Conservation (phyloP, 2,329 filamentous ascomycete genomes). For the Exophiala mesophila region DNA sequence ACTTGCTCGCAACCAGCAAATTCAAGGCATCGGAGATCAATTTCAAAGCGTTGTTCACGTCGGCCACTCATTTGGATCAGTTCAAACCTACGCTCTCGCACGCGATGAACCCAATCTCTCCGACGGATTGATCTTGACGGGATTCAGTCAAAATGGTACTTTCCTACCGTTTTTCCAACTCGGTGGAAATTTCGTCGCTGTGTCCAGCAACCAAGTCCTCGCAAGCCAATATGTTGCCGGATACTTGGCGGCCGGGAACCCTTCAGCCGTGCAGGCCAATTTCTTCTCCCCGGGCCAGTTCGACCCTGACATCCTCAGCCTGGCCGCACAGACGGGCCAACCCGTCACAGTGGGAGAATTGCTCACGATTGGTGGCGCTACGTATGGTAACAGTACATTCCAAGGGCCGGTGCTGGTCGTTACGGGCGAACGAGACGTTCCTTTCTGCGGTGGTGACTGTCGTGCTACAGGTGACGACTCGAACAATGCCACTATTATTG, state of each 20-base stretch:
- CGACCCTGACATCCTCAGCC: slow-evolving; percentile 48
- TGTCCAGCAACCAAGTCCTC: slow-evolving; percentile 28
- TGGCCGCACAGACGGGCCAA: slow-evolving; percentile 47
- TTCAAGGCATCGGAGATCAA: slow-evolving; percentile 38
- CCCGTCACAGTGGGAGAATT: slow-evolving; percentile 57
- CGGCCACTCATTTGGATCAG: slow-evolving; percentile 59
- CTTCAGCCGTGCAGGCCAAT: slow-evolving; percentile 40
- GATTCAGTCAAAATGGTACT: slow-evolving; percentile 49
- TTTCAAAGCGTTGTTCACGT: slow-evolving; percentile 50
- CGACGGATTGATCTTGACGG: slow-evolving; percentile 57
- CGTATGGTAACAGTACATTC: slow-evolving; percentile 34
- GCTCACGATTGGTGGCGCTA: slow-evolving; percentile 48
- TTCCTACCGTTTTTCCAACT: slow-evolving; percentile 38
- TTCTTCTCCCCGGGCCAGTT: slow-evolving; percentile 52
- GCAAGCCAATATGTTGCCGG: slow-evolving; percentile 51
- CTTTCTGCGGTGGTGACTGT: slow-evolving; percentile 62
- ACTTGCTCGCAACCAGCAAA: slow-evolving; percentile 42
- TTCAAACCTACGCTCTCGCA: slow-evolving; percentile 53
- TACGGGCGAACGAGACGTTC: slow-evolving; percentile 50
- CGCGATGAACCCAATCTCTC: slow-evolving; percentile 41
- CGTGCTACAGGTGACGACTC: slow-evolving; percentile 34
- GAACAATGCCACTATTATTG: slow-evolving; percentile 42
- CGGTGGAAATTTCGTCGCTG: slow-evolving; percentile 16
- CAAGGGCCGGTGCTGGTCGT: slow-evolving; percentile 55
- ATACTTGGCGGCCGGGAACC: slow-evolving; percentile 43